phyloP scores from a whole-genome alignment of 2,329 filamentous ascomycete genomes.

The Tolypocladium tundrense region DNA sequence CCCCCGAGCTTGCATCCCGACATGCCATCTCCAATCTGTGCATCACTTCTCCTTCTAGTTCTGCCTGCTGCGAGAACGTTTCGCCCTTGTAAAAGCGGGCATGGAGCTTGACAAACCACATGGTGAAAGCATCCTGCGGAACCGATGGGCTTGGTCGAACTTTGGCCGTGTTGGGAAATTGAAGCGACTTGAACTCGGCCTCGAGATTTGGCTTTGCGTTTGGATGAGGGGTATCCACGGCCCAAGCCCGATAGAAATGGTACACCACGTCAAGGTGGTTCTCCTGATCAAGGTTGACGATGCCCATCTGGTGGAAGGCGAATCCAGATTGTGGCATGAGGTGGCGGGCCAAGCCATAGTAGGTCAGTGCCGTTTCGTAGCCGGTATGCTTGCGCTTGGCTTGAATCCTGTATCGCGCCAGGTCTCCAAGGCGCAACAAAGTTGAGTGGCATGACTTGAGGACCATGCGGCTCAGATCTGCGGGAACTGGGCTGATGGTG shows the following conservation, averaged over 20 bases:
- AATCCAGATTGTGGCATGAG: conserved; percentile 70
- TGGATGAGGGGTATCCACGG: conserved; percentile 63
- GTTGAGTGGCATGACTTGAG: conserved; percentile 70
- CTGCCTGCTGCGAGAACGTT: conserved; percentile 63
- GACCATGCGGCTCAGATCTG: conserved; percentile 47
- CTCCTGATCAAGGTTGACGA: conserved; percentile 67
- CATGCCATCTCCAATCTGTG: conserved; percentile 65
- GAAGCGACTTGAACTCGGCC: conserved; percentile 58
- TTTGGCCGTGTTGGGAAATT: conserved; percentile 25
- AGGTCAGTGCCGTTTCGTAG: conserved; percentile 71
- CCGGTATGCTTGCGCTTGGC: conserved; percentile 62
- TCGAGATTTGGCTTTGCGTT: conserved; percentile 68
- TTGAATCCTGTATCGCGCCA: conserved; percentile 76
- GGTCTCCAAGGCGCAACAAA: conserved; percentile 78
- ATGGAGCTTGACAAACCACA: conserved; percentile 81
- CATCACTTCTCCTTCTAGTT: conserved; percentile 78
- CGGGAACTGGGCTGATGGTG: conserved; percentile 31
- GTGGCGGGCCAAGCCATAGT: conserved; percentile 73
- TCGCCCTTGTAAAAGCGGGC: conserved; percentile 73
- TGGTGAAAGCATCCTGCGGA: conserved; percentile 54
- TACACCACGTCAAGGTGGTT: conserved; percentile 82
- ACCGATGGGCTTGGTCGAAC: conserved; percentile 31
- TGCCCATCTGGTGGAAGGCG: conserved; percentile 82
- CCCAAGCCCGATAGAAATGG: conserved; percentile 76
- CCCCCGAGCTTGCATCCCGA: conserved; percentile 55